phyloP scores from a whole-genome alignment of 306 rosid species.

The Mimosa bimucronata region DNA sequence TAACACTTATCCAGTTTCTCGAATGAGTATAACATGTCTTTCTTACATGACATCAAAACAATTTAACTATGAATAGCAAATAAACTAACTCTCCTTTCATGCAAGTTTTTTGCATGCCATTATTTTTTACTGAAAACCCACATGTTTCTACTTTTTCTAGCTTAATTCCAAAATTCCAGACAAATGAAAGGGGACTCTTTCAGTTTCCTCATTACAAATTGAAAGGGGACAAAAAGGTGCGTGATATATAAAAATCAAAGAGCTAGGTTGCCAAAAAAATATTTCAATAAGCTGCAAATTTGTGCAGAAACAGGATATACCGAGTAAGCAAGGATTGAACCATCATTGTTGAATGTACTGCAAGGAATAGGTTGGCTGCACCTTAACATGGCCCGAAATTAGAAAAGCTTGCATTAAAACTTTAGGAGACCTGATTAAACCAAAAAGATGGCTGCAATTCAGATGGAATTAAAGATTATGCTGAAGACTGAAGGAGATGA shows the following conservation, averaged over 20 bases:
- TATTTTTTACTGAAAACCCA: neutral
- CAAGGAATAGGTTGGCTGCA: slow-evolving; percentile 92
- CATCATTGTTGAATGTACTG: slow-evolving; percentile 86
- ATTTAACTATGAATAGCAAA: neutral
- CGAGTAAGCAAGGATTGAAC: slow-evolving; percentile 50
- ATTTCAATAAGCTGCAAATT: neutral
- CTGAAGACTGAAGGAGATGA: neutral
- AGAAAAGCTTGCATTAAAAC: neutral
- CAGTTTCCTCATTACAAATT: neutral
- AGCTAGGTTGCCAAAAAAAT: neutral
- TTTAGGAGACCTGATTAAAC: neutral
- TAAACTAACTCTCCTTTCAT: neutral
- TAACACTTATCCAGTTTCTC: neutral
- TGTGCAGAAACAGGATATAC: neutral
- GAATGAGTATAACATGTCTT: neutral
- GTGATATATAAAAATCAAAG: neutral
- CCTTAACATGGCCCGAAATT: slow-evolving; percentile 79
- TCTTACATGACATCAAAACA: neutral
- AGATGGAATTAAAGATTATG: neutral
- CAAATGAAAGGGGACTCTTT: neutral
- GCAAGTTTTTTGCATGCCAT: neutral
- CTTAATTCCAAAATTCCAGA: neutral
- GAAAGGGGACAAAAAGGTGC: neutral
- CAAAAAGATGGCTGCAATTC: neutral
- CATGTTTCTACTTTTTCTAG: neutral